phyloP scores from a whole-genome alignment of 805 yeast species.

The Pichia phayaonensis region DNA sequence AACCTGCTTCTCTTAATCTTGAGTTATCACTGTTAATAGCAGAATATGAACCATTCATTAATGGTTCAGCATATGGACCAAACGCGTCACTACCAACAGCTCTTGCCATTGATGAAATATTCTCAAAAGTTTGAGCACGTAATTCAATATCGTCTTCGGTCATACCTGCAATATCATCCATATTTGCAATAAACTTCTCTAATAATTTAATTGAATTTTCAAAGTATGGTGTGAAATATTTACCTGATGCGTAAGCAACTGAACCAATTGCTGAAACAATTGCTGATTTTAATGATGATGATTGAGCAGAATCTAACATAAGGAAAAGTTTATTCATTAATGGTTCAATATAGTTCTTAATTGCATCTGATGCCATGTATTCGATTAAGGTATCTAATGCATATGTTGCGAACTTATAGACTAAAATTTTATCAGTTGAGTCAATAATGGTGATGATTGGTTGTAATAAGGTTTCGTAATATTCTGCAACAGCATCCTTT shows the following conservation, averaged over 20 bases:
- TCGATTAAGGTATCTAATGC: conserved; percentile 91
- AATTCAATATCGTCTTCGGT: conserved; percentile 86
- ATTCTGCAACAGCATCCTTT: conserved; percentile 77
- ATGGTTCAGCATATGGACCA: conserved; percentile 76
- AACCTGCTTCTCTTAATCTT: conserved; percentile 90
- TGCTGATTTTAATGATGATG: conserved; percentile 68
- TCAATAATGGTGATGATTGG: conserved; percentile 82
- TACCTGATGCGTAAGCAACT: conserved; percentile 92
- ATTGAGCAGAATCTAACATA: conserved; percentile 69
- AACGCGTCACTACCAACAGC: conserved; percentile 93
- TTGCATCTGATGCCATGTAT: conserved; percentile 81
- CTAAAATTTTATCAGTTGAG: conserved; percentile 70
- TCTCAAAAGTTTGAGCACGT: conserved; percentile 87
- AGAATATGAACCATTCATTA: conserved; percentile 79
- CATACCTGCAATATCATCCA: conserved; percentile 63
- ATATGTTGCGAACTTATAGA: conserved; percentile 83
- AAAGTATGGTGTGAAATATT: conserved; percentile 79
- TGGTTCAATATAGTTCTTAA: conserved; percentile 72
- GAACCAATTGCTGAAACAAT: conserved; percentile 96
- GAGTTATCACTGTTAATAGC: conserved; percentile 72
- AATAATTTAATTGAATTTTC: conserved; percentile 70
- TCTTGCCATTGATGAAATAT: conserved; percentile 88
- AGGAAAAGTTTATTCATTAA: conserved; percentile 83
- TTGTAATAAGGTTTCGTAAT: conserved; percentile 77
- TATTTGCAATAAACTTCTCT: conserved; percentile 70